Evolutionary conservation across 2,329 filamentous ascomycete species (phyloP), one percentile per base, ranked within the genome.

Genomic region (Aspergillus sp.): DNA sequence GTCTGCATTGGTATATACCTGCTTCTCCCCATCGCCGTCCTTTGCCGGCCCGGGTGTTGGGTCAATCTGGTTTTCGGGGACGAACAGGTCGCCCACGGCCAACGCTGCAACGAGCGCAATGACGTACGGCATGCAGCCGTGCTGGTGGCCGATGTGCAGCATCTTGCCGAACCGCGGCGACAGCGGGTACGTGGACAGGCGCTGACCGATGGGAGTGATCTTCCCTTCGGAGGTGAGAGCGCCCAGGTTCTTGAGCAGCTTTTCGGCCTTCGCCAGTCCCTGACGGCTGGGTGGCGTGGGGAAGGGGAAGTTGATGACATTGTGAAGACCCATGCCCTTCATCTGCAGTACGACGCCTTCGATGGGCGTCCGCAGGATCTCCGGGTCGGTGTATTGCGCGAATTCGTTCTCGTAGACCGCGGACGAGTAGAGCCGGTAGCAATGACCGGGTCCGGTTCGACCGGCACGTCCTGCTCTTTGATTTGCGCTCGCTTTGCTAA

Each of bases 401-500:
- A 99, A 96, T 60, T 95, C 91, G 52, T 90, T 82, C 72, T 79
- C 94, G 63, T 89, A 99, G 0, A 99, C 88, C 0, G 94, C 94
- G 11, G 91, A 96, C 0, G 92, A 96, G 73, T 96, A 99, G 4
- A 99, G 75, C 51, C 91, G 80, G 75, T 96, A 99, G 73, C 93
- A 97, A 72, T 99, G 95, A 7, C 94, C 94, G 1, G 94, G 92
- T 0, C 91, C 93, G 3, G 93, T 99, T 79, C 94, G 87, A 57
- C 95, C 94, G 52, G 94, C 94, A 80, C 94, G 90, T 74, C 94
- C 94, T 53, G 90, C 85, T 68, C 94, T 83, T 72, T 99, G 94
- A 59, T 86, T 89, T 7, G 94, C 93, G 68, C 90, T 95, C 24
- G 94, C 94, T 75, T 99, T 97, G 76, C 92, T 96, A 68, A 97